Conservation (phyloP, 176 grass and related monocot genomes). For the Thalia dealbata region DNA sequence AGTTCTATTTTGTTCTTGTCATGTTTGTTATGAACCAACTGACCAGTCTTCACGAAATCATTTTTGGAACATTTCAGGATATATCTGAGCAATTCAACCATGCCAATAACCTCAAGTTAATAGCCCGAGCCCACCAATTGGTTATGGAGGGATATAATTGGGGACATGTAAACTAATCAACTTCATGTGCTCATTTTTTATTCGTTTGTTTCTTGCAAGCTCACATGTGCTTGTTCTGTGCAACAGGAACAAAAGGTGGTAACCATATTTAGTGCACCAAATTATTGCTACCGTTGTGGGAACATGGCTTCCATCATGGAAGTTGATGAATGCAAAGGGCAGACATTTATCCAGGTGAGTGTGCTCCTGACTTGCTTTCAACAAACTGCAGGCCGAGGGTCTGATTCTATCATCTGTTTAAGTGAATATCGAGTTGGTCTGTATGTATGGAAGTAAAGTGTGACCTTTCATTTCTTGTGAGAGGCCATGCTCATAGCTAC, state of each 20-base stretch:
- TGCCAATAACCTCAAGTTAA: constrained; percentile 12
- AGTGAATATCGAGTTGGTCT: no score
- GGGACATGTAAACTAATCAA: constrained; percentile 5
- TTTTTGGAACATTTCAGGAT: constrained; percentile 5
- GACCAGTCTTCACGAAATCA: not conserved
- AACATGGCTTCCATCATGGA: constrained; percentile 21
- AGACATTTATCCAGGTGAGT: constrained; percentile 9
- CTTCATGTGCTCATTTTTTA: not conserved
- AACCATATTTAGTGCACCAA: constrained; percentile 19
- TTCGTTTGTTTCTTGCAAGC: not conserved
- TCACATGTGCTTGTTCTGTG: not conserved
- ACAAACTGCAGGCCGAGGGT: not conserved
- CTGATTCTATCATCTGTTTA: not conserved
- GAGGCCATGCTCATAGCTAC: no score
- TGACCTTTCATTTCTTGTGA: no score
- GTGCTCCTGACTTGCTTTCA: not conserved
- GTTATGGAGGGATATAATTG: constrained; percentile 18
- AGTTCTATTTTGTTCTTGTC: not conserved
- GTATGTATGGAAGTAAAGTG: no score
- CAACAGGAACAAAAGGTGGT: constrained; percentile 16
- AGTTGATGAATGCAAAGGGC: constrained; percentile 14
- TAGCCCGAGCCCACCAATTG: constrained; percentile 15
- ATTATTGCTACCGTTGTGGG: constrained; percentile 18
- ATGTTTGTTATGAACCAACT: not conserved
- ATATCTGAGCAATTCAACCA: constrained; percentile 20